Conservation (phyloP, 1,284 basidiomycete species). For the Tylopilus orsonianus region DNA sequence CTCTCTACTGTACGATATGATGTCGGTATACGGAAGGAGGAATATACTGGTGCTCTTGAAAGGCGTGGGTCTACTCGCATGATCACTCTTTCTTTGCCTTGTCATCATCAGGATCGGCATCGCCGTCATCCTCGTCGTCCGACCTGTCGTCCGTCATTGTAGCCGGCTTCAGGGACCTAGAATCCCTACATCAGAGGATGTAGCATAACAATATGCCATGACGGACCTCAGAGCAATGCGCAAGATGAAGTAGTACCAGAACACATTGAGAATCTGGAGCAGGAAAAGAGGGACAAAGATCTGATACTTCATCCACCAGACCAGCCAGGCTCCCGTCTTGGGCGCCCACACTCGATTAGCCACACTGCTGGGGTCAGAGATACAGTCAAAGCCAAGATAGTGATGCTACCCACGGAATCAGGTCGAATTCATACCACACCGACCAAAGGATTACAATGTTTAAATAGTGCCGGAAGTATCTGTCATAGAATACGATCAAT, state of each 20-base stretch:
- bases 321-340: slow-evolving; percentile 68
- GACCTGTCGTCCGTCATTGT: slow-evolving; percentile 52
- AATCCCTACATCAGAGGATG: background rate
- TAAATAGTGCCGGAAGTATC: slow-evolving; percentile 95
- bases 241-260: slow-evolving; percentile 86
- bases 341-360: slow-evolving; percentile 60
- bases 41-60: slow-evolving; percentile 2
- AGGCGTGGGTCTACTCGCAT: background rate
- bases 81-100: slow-evolving; percentile 37
- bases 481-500: slow-evolving; percentile 32
- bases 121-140: slow-evolving; percentile 63
- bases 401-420: slow-evolving; percentile 69
- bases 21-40: slow-evolving; percentile 9
- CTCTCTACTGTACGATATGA: slow-evolving; percentile 11
- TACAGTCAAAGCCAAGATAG: background rate
- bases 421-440: slow-evolving; percentile 79
- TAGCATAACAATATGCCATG: background rate
- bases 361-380: slow-evolving; percentile 45
- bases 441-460: slow-evolving; percentile 88
- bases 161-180: slow-evolving; percentile 18
- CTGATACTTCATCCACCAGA: slow-evolving; percentile 80
- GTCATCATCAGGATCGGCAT: slow-evolving; percentile 24
- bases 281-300: slow-evolving; percentile 75
- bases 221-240: slow-evolving; percentile 58
- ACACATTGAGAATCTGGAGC: slow-evolving; percentile 83